These are phyloP conservation scores for Colletotrichum acutatum DNA, from an alignment of 2,329 filamentous ascomycete species.

Conservation along the genomic window DNA sequence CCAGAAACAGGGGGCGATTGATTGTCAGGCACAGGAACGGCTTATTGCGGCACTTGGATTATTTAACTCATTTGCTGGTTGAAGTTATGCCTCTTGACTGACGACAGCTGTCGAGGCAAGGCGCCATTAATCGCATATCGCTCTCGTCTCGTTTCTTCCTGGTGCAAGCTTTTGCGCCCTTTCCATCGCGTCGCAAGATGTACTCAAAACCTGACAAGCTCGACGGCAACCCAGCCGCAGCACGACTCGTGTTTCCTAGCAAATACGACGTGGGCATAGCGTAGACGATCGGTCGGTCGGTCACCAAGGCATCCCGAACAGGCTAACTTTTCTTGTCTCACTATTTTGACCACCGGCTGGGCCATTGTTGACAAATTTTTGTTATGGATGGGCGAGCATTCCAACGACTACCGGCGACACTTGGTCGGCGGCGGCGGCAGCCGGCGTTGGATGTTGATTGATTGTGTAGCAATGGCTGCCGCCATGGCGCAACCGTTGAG, in stretches of 20 bases:
- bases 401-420: not conserved
- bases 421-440: not conserved
- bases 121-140: not conserved
- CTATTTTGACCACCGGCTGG: not conserved
- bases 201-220: not conserved
- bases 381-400: not conserved
- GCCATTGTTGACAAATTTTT: not conserved
- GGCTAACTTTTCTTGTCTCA: not conserved
- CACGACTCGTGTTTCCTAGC: not conserved
- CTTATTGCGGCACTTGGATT: constrained; percentile 4
- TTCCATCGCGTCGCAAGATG: not conserved
- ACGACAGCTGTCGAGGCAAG: not conserved
- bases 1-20: constrained; percentile 9
- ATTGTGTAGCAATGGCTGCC: not conserved
- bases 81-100: not conserved
- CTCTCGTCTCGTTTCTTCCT: not conserved
- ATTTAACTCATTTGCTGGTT: not conserved
- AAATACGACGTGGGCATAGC: not conserved
- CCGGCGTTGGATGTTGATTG: not conserved
- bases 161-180: not conserved
- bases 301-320: not conserved
- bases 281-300: not conserved
- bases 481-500: not conserved
- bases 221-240: not conserved
- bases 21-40: not conserved